These are phyloP conservation scores for Xylariales sp. DNA, from an alignment of 2,329 filamentous ascomycete genomes.

Conservation along the genomic window DNA sequence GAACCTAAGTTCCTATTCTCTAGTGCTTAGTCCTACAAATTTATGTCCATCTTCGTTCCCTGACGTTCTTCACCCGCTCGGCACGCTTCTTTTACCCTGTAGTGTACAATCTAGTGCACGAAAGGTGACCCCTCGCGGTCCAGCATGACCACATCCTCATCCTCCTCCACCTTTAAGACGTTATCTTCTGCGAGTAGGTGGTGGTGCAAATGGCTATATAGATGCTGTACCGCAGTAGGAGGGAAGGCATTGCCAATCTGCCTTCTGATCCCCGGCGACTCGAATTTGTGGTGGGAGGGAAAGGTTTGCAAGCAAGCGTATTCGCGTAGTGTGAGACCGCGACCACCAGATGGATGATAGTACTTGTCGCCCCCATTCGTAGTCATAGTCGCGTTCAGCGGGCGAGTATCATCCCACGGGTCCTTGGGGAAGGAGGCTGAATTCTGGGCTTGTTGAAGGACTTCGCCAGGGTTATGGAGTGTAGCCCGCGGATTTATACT, in stretches of 20 bases:
- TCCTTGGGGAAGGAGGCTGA: constrained; percentile 23
- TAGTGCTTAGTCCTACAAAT: no score
- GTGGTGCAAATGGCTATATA: constrained; percentile 40
- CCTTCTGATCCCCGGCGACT: constrained; percentile 36
- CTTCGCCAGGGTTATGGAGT: constrained; percentile 32
- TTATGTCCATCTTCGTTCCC: no score
- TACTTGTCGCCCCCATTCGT: constrained; percentile 45
- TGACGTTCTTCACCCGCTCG: no score
- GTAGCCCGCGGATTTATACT: constrained; percentile 19
- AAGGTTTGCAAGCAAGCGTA: constrained; percentile 66
- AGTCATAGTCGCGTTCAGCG: constrained; percentile 55
- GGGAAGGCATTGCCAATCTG: constrained; percentile 79
- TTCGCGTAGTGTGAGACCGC: constrained; percentile 62
- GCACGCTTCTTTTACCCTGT: no score
- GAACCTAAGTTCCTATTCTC: no score
- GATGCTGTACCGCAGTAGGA: constrained; percentile 43
- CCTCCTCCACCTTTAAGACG: constrained; percentile 18
- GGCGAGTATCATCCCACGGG: constrained; percentile 39
- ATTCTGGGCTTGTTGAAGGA: constrained; percentile 9
- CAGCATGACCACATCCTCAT: constrained; percentile 13
- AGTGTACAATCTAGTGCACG: no score
- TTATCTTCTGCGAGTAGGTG: constrained; percentile 38
- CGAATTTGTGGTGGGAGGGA: constrained; percentile 53
- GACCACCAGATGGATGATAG: constrained; percentile 58
- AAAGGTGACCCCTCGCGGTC: no score